Percentiles rank a stretch among this genome's conserved stretches.
phyloP scores from a whole-genome alignment of 441 rosid genomes.

The Manihot esculenta region DNA sequence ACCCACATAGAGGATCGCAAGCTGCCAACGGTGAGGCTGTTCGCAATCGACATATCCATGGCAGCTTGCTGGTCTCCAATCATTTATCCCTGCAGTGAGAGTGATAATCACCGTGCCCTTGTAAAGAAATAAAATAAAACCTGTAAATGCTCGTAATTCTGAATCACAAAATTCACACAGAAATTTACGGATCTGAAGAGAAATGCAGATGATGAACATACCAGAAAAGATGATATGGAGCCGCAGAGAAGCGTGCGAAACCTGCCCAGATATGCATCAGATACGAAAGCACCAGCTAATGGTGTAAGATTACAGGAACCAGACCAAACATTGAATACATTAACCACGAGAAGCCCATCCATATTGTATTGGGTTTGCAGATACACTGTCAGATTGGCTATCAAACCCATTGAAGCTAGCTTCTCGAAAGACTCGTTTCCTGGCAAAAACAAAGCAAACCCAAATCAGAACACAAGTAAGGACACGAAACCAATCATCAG shows the following conservation, averaged over 20 bases:
- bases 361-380: conserved; percentile 46
- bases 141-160: too few species aligned
- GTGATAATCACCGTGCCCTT: conserved; percentile 58
- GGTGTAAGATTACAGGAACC: conserved; percentile 52
- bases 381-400: conserved; percentile 48
- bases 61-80: conserved; percentile 43
- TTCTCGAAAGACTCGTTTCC: conserved; percentile 66
- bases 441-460: background rate
- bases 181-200: background rate
- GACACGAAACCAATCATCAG: background rate
- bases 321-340: conserved; percentile 44
- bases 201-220: conserved; percentile 12
- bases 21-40: conserved; percentile 39
- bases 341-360: conserved; percentile 49
- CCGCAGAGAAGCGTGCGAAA: conserved; percentile 50
- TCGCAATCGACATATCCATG: conserved; percentile 23
- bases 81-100: conserved; percentile 38
- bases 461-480: background rate
- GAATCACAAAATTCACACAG: too few species aligned
- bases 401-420: conserved; percentile 55
- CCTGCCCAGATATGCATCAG: conserved; percentile 50
- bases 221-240: conserved; percentile 46
- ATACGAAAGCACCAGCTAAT: conserved; percentile 48
- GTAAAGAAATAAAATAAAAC: background rate
- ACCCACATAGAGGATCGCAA: conserved; percentile 32